A percentile compares a stretch with the other conserved stretches of the same genome.
These are phyloP conservation scores for Abrus precatorius DNA, from an alignment of 306 rosid species.

Conservation along the genomic window DNA sequence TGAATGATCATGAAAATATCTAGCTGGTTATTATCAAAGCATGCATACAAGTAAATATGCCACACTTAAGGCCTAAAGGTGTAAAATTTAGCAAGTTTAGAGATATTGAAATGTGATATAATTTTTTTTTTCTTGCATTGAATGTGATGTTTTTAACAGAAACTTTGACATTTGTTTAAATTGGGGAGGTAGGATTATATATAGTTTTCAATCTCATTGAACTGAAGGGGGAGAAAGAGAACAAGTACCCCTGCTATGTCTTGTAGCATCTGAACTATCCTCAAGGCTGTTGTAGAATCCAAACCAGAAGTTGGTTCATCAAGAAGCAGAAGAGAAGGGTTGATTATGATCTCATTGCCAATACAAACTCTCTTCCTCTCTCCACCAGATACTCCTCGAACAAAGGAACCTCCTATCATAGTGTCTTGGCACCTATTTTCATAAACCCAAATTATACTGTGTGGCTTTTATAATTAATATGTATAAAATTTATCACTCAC, in stretches of 20 bases:
- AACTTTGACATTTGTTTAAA: neutral
- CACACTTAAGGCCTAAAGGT: neutral
- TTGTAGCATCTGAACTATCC: conserved; percentile 92
- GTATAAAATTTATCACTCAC: conserved; percentile 12
- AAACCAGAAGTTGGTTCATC: conserved; percentile 99
- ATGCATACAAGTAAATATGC: neutral
- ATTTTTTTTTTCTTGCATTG: neutral
- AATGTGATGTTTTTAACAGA: neutral
- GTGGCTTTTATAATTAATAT: neutral
- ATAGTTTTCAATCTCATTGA: conserved; percentile 3
- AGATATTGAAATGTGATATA: too few species aligned
- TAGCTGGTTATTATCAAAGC: conserved; percentile 24
- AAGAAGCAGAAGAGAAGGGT: conserved; percentile 91
- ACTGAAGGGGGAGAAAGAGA: conserved; percentile 2
- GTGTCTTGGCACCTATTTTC: conserved; percentile 90
- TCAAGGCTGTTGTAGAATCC: conserved; percentile 96
- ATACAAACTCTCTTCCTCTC: conserved; percentile 97
- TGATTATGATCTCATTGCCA: conserved; percentile 89
- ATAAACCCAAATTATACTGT: conserved; percentile 7
- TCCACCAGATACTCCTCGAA: conserved; percentile 95
- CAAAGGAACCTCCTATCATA: conserved; percentile 95
- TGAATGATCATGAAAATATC: neutral
- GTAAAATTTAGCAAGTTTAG: neutral
- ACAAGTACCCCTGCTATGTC: conserved; percentile 86
- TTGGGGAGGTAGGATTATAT: conserved; percentile 8